phyloP scores from a whole-genome alignment of 345 rosid genomes.

The Alliaria petiolata region DNA sequence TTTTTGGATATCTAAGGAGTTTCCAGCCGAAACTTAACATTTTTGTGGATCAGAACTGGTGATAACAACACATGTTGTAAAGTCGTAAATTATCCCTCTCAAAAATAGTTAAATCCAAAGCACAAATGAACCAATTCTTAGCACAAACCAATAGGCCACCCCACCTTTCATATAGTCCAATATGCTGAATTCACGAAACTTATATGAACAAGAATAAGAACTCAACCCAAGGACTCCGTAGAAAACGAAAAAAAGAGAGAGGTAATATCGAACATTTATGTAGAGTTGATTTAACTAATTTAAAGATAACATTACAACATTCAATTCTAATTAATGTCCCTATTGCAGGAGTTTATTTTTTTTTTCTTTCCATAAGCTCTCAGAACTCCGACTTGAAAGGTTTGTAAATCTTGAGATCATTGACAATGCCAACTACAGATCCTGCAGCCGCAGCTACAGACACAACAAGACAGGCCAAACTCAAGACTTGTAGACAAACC shows the following conservation, averaged over 20 bases:
- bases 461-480: constrained; percentile 68
- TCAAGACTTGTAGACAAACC: constrained; percentile 67
- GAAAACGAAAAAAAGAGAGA: neutral
- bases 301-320: constrained; percentile 3
- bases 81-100: too few species aligned
- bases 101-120: too few species aligned
- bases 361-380: neutral
- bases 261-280: constrained; percentile 3
- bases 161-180: neutral
- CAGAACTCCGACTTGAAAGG: constrained; percentile 57
- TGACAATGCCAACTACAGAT: constrained; percentile 65
- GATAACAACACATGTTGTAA: too few species aligned
- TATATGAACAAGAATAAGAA: neutral
- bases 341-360: neutral
- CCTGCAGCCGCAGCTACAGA: constrained; percentile 76
- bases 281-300: neutral
- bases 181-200: neutral
- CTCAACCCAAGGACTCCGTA: neutral
- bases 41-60: too few species aligned
- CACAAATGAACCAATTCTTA: too few species aligned
- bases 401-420: constrained; percentile 60
- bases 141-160: too few species aligned
- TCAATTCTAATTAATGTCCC: constrained; percentile 3
- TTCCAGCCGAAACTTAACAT: too few species aligned
- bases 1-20: too few species aligned